Evolutionary conservation across 108 stramenopile species (phyloP), one percentile per base, ranked within the genome.

Genomic region (Discostella pseudostelligera): DNA sequence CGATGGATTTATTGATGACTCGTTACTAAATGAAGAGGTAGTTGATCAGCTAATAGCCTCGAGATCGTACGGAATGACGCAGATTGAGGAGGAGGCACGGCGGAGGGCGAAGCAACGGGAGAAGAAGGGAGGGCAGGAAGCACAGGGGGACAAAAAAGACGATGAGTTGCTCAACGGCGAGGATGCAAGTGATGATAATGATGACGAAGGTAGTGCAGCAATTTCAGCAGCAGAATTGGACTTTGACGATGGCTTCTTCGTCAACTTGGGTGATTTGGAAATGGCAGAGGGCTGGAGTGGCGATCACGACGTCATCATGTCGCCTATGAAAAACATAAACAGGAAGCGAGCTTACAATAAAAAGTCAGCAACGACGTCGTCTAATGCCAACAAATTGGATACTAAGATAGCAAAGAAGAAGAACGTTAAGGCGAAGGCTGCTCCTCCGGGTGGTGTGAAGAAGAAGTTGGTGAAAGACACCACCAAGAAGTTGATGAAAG

Each of bases 231-330:
- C 43, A 21, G 80, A 77, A 6, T 65, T 63, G 2, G 69, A 65
- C 39, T 66, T 69, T 50, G 88, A 90, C 59, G 84, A 81, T 61
- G 89, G 83, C 35, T 94, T 94, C 82, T 94, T 94, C 73, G 93
- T 94, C 59, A 94, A 94, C 62, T 74, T 94, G 17, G 93, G 93
- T 8, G 80, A 83, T 42, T 65, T 91, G 47, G 89, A 90, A 72
- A 81, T 94, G 71, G 93, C 87, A 28, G 85, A 87, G 63, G 88
- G 85, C 13, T 86, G 81, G 67, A 81, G 64, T 9, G 80, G 76
- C 8, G 85, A 86, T 21, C 58, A 88, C 59, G 85, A 73, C 4
- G 60, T 50, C 24, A 56, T 62, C 22, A 7, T 48, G 22, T 17
- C 50, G 26, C 50, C 50, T 1, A 13, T 22, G 0, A 13, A 11